Conservation (phyloP, 1,139 yeast species). For the Zygotorulaspora mrakii region DNA sequence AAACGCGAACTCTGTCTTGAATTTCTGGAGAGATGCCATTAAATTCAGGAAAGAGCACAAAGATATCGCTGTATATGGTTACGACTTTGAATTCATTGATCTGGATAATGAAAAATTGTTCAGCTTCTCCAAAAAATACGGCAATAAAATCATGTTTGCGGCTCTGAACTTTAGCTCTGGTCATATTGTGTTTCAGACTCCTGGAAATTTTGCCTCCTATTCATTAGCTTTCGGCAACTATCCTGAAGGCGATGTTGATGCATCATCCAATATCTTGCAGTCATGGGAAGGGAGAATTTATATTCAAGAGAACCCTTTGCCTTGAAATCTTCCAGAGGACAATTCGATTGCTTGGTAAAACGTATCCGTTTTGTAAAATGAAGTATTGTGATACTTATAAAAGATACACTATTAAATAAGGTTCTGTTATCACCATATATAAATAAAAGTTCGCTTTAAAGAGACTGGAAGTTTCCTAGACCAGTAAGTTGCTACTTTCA, state of each 20-base stretch:
- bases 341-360: too few species aligned
- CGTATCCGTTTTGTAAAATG: too few species aligned
- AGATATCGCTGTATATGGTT: conserved; percentile 47
- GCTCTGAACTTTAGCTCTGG: conserved; percentile 45
- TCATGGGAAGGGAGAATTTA: conserved; percentile 18
- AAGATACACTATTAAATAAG: too few species aligned
- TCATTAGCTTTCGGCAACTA: conserved; percentile 32
- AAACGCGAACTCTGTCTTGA: conserved; percentile 47
- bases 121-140: conserved; percentile 39
- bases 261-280: conserved; percentile 7
- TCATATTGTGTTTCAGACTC: not conserved
- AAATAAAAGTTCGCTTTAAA: too few species aligned
- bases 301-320: not conserved
- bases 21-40: conserved; percentile 46
- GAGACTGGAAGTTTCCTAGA: too few species aligned
- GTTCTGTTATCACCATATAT: too few species aligned
- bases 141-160: conserved; percentile 39
- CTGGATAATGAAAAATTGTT: conserved; percentile 41
- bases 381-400: too few species aligned
- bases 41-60: conserved; percentile 44
- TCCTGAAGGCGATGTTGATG: conserved; percentile 3
- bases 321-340: too few species aligned
- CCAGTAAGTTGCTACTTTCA: too few species aligned
- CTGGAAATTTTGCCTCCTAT: conserved; percentile 4
- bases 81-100: conserved; percentile 42